phyloP scores from a whole-genome alignment of 108 stramenopile genomes.

The Nitzschia sp. region DNA sequence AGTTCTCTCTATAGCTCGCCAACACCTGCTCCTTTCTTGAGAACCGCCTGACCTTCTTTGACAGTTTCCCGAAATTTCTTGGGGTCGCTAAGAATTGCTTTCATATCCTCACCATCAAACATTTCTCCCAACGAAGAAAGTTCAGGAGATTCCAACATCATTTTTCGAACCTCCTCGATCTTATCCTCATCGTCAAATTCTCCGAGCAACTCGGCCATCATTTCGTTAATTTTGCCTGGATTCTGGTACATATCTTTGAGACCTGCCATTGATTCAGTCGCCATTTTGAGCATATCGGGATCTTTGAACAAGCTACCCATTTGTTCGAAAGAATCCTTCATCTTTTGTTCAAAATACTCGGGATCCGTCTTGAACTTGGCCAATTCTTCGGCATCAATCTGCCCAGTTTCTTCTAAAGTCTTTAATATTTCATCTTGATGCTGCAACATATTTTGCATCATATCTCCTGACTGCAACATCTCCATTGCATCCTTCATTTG shows the following conservation, averaged over 20 bases:
- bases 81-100: constrained; percentile 68
- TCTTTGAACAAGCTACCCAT: constrained; percentile 71
- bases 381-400: constrained; percentile 60
- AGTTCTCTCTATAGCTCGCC: constrained; percentile 37
- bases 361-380: constrained; percentile 73
- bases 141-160: constrained; percentile 57
- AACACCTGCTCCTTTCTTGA: constrained; percentile 15
- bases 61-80: constrained; percentile 75
- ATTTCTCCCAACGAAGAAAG: constrained; percentile 40
- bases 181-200: constrained; percentile 73
- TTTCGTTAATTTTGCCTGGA: constrained; percentile 41
- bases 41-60: constrained; percentile 56
- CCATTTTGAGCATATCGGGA: constrained; percentile 56
- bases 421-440: constrained; percentile 70
- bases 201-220: constrained; percentile 49
- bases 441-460: constrained; percentile 50
- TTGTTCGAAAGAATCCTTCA: constrained; percentile 72
- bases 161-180: constrained; percentile 79
- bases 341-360: constrained; percentile 73
- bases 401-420: constrained; percentile 64
- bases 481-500: constrained; percentile 82
- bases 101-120: constrained; percentile 65
- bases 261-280: constrained; percentile 67
- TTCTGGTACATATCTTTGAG: constrained; percentile 59
- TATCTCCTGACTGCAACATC: constrained; percentile 56